A percentile compares a stretch with the other conserved stretches of the same genome.
Evolutionary conservation across 257 asterid species (phyloP).

Genomic region (Phtheirospermum japonicum): DNA sequence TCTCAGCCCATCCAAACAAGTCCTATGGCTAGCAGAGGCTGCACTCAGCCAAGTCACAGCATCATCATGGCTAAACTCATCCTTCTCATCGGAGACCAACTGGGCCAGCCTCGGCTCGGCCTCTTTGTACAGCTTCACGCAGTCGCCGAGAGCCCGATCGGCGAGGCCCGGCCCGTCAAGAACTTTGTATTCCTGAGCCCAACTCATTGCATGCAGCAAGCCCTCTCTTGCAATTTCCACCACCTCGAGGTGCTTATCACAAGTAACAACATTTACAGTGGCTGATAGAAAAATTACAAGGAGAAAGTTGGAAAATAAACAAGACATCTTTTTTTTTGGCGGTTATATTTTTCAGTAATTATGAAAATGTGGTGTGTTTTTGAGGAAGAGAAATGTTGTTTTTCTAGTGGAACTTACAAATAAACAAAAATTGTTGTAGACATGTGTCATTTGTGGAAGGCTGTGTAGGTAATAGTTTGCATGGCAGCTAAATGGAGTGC

Average conservation of each 20-base stretch:
- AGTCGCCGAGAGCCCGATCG: slow-evolving; percentile 33
- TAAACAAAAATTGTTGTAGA: background rate
- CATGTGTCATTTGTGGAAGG: background rate
- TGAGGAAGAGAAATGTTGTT: background rate
- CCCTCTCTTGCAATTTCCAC: slow-evolving; percentile 39
- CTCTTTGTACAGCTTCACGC: slow-evolving; percentile 46
- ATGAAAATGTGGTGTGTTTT: background rate
- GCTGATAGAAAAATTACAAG: slow-evolving; percentile 23
- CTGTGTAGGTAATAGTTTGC: background rate
- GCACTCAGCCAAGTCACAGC: slow-evolving; percentile 69
- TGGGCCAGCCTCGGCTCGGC: slow-evolving; percentile 43
- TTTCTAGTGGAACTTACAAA: background rate
- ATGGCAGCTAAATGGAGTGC: background rate
- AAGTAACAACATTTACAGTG: slow-evolving; percentile 18
- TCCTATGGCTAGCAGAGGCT: slow-evolving; percentile 53
- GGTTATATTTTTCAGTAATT: background rate
- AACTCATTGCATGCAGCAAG: slow-evolving; percentile 36
- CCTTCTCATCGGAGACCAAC: slow-evolving; percentile 28
- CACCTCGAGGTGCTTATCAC: slow-evolving; percentile 29
- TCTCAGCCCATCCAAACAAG: slow-evolving; percentile 60
- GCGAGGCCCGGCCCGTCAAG: slow-evolving; percentile 29
- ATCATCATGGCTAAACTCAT: slow-evolving; percentile 38
- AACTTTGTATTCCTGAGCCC: slow-evolving; percentile 32
- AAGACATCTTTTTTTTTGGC: slow-evolving; percentile 24
- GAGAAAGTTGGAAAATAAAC: slow-evolving; percentile 28